phyloP scores from a whole-genome alignment of 163 green algal species.

The Volvox carteri region DNA sequence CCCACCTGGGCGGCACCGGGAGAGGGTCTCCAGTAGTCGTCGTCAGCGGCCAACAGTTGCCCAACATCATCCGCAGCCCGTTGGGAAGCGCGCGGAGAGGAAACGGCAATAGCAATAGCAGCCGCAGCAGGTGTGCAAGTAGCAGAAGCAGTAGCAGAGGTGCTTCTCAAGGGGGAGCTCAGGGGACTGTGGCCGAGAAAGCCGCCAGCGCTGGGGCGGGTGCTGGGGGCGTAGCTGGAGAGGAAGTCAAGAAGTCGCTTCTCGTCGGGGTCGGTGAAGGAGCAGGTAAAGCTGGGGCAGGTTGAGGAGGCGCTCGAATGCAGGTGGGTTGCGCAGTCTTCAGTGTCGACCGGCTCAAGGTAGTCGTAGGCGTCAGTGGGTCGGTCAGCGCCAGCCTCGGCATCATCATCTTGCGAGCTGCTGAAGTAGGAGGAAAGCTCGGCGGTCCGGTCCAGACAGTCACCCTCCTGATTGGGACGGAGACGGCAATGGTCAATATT shows the following conservation, averaged over 20 bases:
- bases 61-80: too few species aligned
- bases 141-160: too few species aligned
- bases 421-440: background rate
- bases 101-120: too few species aligned
- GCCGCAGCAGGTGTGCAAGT: too few species aligned
- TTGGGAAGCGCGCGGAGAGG: too few species aligned
- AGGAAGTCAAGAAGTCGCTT: background rate
- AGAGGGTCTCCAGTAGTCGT: too few species aligned
- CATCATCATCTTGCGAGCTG: background rate
- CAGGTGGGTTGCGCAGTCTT: background rate
- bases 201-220: background rate
- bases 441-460: background rate
- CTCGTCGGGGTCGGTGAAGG: background rate
- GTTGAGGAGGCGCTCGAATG: background rate
- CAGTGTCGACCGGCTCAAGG: background rate
- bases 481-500: too few species aligned
- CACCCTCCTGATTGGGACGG: background rate
- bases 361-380: too few species aligned
- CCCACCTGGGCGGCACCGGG: too few species aligned
- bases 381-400: background rate
- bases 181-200: too few species aligned
- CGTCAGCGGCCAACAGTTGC: too few species aligned
- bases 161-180: too few species aligned
- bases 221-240: background rate
- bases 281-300: slow-evolving; percentile 10